Conservation (phyloP, 1,139 yeast genomes). For the Citeromyces siamensis region DNA sequence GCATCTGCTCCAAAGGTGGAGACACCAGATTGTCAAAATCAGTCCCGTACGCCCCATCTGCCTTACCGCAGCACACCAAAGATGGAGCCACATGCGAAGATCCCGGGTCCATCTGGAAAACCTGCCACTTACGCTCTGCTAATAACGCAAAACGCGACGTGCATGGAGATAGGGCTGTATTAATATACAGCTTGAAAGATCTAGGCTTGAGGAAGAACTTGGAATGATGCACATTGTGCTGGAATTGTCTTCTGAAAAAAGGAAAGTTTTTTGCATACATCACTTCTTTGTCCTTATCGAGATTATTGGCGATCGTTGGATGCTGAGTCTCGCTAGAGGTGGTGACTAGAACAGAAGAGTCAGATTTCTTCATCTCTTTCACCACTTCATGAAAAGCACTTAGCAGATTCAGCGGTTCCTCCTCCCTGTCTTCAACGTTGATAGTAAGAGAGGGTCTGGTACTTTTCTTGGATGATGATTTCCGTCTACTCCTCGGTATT, state of each 20-base stretch:
- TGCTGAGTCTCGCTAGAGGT: not conserved
- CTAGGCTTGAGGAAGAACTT: constrained; percentile 26
- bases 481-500: constrained; percentile 7
- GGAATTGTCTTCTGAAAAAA: constrained; percentile 54
- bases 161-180: constrained; percentile 56
- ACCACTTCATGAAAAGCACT: constrained; percentile 21
- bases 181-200: constrained; percentile 36
- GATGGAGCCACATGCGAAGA: constrained; percentile 35
- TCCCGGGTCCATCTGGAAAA: constrained; percentile 35
- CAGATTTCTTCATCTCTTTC: constrained; percentile 11
- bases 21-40: constrained; percentile 23
- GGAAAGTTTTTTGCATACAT: constrained; percentile 77
- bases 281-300: constrained; percentile 31
- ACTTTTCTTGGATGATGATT: constrained; percentile 9
- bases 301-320: constrained; percentile 12
- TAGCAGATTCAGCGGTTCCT: constrained; percentile 8
- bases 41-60: constrained; percentile 55
- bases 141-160: constrained; percentile 51
- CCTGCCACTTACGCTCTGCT: constrained; percentile 61
- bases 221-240: constrained; percentile 51
- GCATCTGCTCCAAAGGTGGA: constrained; percentile 11
- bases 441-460: constrained; percentile 16
- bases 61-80: constrained; percentile 55
- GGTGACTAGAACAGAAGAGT: not conserved
- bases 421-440: constrained; percentile 1